A percentile compares a stretch with the other conserved stretches of the same genome.
Evolutionary conservation across 495 filamentous ascomycete species (phyloP).

Genomic region (Elasticomyces elasticus): DNA sequence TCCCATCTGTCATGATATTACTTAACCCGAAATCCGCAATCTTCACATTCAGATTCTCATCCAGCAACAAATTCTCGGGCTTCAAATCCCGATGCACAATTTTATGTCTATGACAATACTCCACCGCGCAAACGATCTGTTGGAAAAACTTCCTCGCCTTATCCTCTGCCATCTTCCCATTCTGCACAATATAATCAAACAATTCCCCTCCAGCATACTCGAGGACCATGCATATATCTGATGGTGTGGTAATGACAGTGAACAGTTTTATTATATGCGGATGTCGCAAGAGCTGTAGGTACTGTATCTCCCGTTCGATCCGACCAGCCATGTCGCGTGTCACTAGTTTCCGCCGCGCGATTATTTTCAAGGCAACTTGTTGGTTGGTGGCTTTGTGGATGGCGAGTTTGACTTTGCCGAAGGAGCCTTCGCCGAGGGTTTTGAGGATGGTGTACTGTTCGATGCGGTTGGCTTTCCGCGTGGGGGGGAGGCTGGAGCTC

Average conservation of each 20-base stretch:
- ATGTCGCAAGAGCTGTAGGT: constrained; percentile 87
- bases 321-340: constrained; percentile 94
- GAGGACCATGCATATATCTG: constrained; percentile 97
- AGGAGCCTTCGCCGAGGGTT: constrained; percentile 91
- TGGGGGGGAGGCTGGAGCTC: not conserved
- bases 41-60: constrained; percentile 91
- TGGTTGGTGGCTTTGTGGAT: constrained; percentile 82
- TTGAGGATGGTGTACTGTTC: constrained; percentile 83
- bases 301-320: constrained; percentile 96
- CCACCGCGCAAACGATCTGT: constrained; percentile 97
- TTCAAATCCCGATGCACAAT: constrained; percentile 97
- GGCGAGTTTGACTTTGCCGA: constrained; percentile 96
- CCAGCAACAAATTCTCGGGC: constrained; percentile 90
- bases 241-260: constrained; percentile 86
- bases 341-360: constrained; percentile 85
- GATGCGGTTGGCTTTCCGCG: constrained; percentile 65
- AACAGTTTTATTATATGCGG: constrained; percentile 99
- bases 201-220: constrained; percentile 94
- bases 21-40: constrained; percentile 97
- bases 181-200: constrained; percentile 91
- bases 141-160: constrained; percentile 95
- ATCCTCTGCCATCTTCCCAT: constrained; percentile 80
- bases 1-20: constrained; percentile 99
- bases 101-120: constrained; percentile 98
- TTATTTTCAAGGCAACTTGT: constrained; percentile 95